Percentiles rank a stretch among this genome's conserved stretches.
Evolutionary conservation across 345 rosid genomes (phyloP).

Genomic region (sweet orange (Citrus sinensis)): DNA sequence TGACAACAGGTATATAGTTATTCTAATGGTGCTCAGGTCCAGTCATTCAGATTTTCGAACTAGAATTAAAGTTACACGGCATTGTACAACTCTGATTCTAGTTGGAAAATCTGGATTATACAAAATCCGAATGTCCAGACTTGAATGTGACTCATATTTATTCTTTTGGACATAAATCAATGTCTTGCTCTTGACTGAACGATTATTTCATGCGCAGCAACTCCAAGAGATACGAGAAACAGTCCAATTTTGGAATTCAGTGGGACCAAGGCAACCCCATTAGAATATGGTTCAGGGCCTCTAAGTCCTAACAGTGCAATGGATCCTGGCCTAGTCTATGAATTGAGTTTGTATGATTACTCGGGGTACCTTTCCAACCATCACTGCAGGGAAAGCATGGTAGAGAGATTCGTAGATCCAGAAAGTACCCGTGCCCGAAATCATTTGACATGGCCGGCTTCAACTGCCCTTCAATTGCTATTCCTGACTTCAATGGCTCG

Average conservation of each 20-base stretch:
- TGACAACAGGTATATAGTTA: conserved; percentile 38
- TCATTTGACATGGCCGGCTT: conserved; percentile 19
- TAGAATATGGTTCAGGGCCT: neutral
- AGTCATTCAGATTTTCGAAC: no score
- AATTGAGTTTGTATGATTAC: neutral
- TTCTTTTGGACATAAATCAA: no score
- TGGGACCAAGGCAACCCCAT: neutral
- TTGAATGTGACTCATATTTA: no score
- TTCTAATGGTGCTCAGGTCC: no score
- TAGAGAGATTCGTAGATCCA: no score
- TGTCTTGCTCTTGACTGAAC: no score
- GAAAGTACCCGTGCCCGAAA: conserved; percentile 24
- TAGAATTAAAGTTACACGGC: no score
- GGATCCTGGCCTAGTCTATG: neutral
- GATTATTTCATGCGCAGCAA: neutral
- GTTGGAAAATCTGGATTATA: no score
- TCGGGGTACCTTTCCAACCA: neutral
- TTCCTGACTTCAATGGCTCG: conserved; percentile 17
- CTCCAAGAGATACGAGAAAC: neutral
- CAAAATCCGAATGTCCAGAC: no score
- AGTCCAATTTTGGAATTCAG: neutral
- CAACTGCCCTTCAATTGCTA: conserved; percentile 53
- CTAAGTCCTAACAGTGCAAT: neutral
- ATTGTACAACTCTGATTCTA: no score
- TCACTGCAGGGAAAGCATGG: no score